These are phyloP conservation scores for Coniella lustricola DNA, from an alignment of 2,329 filamentous ascomycete genomes.

Conservation along the genomic window DNA sequence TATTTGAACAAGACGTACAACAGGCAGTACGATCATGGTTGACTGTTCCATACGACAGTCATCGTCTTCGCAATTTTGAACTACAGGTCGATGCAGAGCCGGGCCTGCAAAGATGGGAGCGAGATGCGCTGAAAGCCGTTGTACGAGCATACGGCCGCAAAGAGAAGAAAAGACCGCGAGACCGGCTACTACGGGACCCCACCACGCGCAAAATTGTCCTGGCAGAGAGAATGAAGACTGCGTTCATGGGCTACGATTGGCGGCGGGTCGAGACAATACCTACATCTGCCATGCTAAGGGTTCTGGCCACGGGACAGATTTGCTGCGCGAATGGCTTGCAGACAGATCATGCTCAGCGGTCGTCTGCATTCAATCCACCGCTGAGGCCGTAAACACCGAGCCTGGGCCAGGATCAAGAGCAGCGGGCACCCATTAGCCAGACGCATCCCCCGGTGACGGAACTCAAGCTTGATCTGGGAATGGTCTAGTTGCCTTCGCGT, in stretches of 20 bases:
- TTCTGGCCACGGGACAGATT: neutral
- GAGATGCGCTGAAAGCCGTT: conserved; percentile 41
- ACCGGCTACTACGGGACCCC: conserved; percentile 73
- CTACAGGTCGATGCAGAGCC: conserved; percentile 36
- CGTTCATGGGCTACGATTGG: conserved; percentile 89
- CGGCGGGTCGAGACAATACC: conserved; percentile 37
- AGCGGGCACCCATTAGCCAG: no score
- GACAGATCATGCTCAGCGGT: no score
- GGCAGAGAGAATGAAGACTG: conserved; percentile 71
- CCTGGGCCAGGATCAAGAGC: no score
- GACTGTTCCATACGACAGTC: conserved; percentile 40
- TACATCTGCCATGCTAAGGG: neutral
- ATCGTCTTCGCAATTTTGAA: conserved; percentile 42
- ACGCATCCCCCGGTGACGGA: no score
- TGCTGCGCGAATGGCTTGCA: neutral
- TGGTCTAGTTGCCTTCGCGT: no score
- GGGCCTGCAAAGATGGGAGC: conserved; percentile 29
- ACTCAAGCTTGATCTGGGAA: no score
- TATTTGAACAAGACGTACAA: conserved; percentile 35
- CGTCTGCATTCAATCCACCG: no score
- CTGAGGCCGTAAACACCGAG: no score
- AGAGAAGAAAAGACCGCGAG: conserved; percentile 73
- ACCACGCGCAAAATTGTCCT: conserved; percentile 60
- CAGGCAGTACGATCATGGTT: conserved; percentile 38
- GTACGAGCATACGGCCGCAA: conserved; percentile 48